Conservation (phyloP, 1,284 basidiomycete species). For the Xerocomus minutiporus region DNA sequence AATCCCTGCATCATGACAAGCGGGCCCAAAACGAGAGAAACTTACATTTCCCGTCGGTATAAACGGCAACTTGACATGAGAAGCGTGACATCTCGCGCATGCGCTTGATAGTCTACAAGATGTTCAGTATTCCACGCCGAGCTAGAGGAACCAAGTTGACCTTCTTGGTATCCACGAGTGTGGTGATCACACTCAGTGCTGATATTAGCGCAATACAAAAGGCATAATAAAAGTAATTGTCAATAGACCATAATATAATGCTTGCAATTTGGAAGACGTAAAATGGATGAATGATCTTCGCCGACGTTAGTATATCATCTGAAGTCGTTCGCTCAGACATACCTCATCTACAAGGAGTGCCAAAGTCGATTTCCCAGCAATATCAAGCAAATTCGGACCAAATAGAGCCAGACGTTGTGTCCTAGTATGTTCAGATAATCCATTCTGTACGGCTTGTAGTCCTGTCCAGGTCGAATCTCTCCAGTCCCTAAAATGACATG, state of each 20-base stretch:
- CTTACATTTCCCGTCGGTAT: slow-evolving; percentile 74
- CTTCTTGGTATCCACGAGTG: slow-evolving; percentile 90
- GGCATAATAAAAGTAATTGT: slow-evolving; percentile 97
- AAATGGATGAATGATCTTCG: slow-evolving; percentile 80
- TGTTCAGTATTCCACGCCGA: slow-evolving; percentile 9
- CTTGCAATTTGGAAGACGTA: slow-evolving; percentile 99
- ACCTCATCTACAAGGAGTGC: slow-evolving; percentile 90
- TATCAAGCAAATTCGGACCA: slow-evolving; percentile 87
- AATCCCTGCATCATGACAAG: slow-evolving; percentile 1
- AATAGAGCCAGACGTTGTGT: slow-evolving; percentile 74
- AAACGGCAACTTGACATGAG: slow-evolving; percentile 74
- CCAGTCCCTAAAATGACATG: slow-evolving; percentile 70
- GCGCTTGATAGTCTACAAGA: slow-evolving; percentile 73
- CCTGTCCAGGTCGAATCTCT: slow-evolving; percentile 79
- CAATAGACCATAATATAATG: slow-evolving; percentile 90
- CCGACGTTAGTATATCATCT: slow-evolving; percentile 13
- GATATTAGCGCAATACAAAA: slow-evolving; percentile 97
- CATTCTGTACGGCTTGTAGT: slow-evolving; percentile 57
- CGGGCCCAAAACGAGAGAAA: slow-evolving; percentile 7
- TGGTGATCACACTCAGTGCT: slow-evolving; percentile 79
- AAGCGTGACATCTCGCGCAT: slow-evolving; percentile 98
- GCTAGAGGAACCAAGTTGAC: slow-evolving; percentile 36
- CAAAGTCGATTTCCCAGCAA: slow-evolving; percentile 82
- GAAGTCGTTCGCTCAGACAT: slow-evolving; percentile 7
- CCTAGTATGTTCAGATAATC: slow-evolving; percentile 52